A percentile compares a stretch with the other conserved stretches of the same genome.
phyloP scores from a whole-genome alignment of 2,329 filamentous ascomycete genomes.

The Monilinia aucupariae region DNA sequence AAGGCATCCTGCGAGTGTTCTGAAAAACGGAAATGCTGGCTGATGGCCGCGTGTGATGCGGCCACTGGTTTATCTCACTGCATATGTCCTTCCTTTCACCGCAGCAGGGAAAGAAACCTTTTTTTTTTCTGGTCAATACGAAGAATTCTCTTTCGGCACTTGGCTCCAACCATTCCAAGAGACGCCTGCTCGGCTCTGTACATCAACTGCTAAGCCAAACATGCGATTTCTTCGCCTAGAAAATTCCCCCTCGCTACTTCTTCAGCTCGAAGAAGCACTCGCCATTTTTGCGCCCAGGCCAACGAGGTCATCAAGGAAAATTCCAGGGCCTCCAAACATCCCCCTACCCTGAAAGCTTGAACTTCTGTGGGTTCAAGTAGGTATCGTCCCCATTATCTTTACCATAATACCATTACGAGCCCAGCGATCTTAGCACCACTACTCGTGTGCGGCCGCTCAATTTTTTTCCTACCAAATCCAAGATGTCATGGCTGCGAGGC shows the following conservation, averaged over 20 bases:
- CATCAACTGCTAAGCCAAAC: background rate
- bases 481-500: background rate
- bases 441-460: constrained; percentile 11
- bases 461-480: constrained; percentile 3
- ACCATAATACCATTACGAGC: background rate
- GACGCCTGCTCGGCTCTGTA: background rate
- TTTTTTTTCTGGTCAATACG: background rate
- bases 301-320: background rate
- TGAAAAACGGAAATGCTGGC: background rate
- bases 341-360: constrained; percentile 1
- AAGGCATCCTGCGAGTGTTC: background rate
- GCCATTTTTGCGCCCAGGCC: background rate
- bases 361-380: constrained; percentile 6
- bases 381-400: too few species aligned
- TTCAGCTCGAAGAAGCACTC: background rate
- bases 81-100: constrained; percentile 6
- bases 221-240: background rate
- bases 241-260: background rate
- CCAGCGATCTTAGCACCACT: background rate
- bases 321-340: background rate
- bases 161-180: background rate
- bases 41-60: background rate
- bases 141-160: background rate
- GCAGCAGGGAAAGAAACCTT: constrained; percentile 7
- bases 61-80: constrained; percentile 9